A percentile compares a stretch with the other conserved stretches of the same genome.
Conservation (phyloP, 331 rosid species). For the Prunus yedoensis region DNA sequence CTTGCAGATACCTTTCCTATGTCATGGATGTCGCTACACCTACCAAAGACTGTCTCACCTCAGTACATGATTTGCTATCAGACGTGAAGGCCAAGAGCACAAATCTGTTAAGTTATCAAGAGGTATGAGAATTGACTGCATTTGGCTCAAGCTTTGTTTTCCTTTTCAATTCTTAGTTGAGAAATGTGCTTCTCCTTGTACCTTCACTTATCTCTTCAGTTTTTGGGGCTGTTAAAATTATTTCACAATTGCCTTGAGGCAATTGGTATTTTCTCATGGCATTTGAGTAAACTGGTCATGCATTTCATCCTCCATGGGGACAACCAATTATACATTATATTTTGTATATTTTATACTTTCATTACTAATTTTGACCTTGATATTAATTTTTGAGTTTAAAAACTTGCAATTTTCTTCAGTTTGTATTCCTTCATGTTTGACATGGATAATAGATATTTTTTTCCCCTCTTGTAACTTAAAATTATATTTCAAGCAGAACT, state of each 20-base stretch:
- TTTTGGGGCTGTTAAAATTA: too few species aligned
- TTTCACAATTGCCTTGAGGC: too few species aligned
- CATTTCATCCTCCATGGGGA: too few species aligned
- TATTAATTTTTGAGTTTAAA: not conserved
- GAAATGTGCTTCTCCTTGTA: not conserved
- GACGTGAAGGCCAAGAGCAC: constrained; percentile 24
- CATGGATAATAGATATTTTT: not conserved
- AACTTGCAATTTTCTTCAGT: not conserved
- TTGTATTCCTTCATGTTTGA: not conserved
- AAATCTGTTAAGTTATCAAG: constrained; percentile 29
- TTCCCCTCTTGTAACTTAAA: not conserved
- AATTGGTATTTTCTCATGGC: not conserved
- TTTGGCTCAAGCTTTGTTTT: not conserved
- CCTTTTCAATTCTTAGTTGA: not conserved
- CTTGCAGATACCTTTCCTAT: constrained; percentile 33
- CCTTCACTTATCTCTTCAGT: too few species aligned
- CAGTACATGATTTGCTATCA: constrained; percentile 29
- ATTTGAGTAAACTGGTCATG: too few species aligned
- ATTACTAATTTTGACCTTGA: not conserved
- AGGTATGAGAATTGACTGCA: constrained; percentile 17
- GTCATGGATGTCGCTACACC: constrained; percentile 48
- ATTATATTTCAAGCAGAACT: constrained; percentile 24
- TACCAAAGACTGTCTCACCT: constrained; percentile 31
- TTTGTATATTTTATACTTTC: not conserved
- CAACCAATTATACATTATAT: not conserved